These are phyloP conservation scores for Phytophthora cajani DNA, from an alignment of 352 stramenopile species.

Conservation along the genomic window DNA sequence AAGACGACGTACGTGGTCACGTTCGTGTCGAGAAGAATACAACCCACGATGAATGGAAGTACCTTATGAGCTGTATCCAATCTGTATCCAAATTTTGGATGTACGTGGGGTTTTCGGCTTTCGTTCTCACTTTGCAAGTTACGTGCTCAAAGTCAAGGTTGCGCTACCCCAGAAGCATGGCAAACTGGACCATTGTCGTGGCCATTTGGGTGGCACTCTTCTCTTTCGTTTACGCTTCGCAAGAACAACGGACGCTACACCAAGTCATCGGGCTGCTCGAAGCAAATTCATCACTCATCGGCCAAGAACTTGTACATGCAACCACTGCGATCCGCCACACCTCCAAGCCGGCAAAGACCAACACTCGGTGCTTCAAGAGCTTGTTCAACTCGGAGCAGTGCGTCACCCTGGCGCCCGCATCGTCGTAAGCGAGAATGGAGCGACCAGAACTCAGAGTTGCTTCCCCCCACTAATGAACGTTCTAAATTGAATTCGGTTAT, in stretches of 20 bases:
- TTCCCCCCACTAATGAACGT: no score
- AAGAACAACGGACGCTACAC: conserved; percentile 4
- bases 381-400: not conserved
- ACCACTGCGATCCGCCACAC: not conserved
- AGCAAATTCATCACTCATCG: not conserved
- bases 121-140: not conserved
- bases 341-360: not conserved
- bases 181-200: not conserved
- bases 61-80: not conserved
- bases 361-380: not conserved
- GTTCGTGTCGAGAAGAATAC: not conserved
- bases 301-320: not conserved
- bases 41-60: not conserved
- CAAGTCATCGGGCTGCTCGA: conserved; percentile 1
- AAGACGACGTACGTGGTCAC: not conserved
- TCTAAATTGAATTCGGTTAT: no score
- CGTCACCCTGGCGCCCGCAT: not conserved
- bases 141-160: not conserved
- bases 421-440: not conserved
- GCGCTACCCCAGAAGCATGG: not conserved
- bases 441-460: no score
- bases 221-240: not conserved
- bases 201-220: conserved; percentile 3
- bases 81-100: not conserved
- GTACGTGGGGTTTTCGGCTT: not conserved